Percentiles rank a stretch among this genome's conserved stretches.
These are phyloP conservation scores for Acanthamoeba divionensis DNA, from an alignment of 208 protist species.

Conservation along the genomic window DNA sequence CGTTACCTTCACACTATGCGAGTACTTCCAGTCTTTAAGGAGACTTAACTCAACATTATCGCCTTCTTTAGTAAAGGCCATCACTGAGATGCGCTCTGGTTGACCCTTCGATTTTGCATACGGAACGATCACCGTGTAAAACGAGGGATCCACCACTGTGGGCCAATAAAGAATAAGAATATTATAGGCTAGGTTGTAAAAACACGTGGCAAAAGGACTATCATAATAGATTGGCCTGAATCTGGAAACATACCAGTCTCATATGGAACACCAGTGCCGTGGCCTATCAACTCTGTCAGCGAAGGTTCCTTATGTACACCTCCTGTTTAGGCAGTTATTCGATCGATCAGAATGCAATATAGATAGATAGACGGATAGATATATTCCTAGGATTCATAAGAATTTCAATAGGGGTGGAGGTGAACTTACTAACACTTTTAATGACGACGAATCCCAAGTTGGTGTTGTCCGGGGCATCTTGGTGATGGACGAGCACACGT, in stretches of 20 bases:
- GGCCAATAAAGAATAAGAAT: too few relatives aligned
- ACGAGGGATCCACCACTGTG: background rate
- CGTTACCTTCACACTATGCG: background rate
- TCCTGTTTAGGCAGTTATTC: background rate
- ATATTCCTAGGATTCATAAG: background rate
- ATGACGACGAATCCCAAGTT: slow-evolving; percentile 30
- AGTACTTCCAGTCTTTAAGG: background rate
- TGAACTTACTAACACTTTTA: slow-evolving; percentile 11
- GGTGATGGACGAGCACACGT: slow-evolving; percentile 35
- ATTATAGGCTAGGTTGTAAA: too few relatives aligned
- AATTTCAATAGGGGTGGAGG: background rate
- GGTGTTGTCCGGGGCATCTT: background rate
- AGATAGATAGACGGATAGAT: background rate
- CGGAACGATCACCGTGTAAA: background rate
- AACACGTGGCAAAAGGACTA: background rate
- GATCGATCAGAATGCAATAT: background rate
- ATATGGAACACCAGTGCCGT: background rate
- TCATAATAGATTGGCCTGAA: background rate
- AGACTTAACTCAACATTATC: background rate
- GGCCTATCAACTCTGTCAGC: background rate
- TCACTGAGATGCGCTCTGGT: background rate
- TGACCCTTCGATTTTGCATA: slow-evolving; percentile 17
- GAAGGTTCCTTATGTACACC: background rate
- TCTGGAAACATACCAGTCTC: background rate
- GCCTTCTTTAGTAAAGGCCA: slow-evolving; percentile 20